Evolutionary conservation across 441 rosid species (phyloP), one percentile per base, ranked within the genome.

Genomic region (Populus hybrid): DNA sequence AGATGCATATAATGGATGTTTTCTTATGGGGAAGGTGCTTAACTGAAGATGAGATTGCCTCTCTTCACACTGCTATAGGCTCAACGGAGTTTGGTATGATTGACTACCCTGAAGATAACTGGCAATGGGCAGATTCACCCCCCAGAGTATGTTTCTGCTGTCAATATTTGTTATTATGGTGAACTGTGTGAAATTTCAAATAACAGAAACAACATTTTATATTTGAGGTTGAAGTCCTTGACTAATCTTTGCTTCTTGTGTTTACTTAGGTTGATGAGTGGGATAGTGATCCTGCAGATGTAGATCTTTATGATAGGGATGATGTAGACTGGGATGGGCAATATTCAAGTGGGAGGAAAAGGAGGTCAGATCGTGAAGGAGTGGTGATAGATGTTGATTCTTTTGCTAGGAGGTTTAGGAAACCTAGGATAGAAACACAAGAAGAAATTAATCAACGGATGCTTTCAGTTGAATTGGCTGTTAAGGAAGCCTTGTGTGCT

Each of bases 301-400:
- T 95, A 64, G 99, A 97, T 85, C 87, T 97, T 73, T 95, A 94
- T 86, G 99, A 95, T 81, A 86, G 99, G 87, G 99, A 97, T 87
- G 99, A 93, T 83, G 95, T 95, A 35, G 99, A 97, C 78, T 97
- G 99, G 98, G 99, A 97, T 80, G 99, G 99, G 78, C 99, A 97
- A 76, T 93, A 90, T 83, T 97, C 99, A n/a, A 95, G 99, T 77
- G 99, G 99, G 77, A 92, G 99, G 88, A 97, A 89, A 85, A 91
- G 94, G 85, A 89, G 98, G 84, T 86, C 92, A 63, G 97, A 91
- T 76, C 98, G 99, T 46, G 99, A 95, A 83, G 85, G 81, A 65
- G 87, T 89, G 69, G 86, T 85, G 69, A 80, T 95, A 6, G 93
- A 91, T 74, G 85, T 90, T 32, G 99, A 97, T 88, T 97, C 99